Evolutionary conservation across 1,284 basidiomycete genomes (phyloP).

Genomic region (Rhizoctonia solani): DNA sequence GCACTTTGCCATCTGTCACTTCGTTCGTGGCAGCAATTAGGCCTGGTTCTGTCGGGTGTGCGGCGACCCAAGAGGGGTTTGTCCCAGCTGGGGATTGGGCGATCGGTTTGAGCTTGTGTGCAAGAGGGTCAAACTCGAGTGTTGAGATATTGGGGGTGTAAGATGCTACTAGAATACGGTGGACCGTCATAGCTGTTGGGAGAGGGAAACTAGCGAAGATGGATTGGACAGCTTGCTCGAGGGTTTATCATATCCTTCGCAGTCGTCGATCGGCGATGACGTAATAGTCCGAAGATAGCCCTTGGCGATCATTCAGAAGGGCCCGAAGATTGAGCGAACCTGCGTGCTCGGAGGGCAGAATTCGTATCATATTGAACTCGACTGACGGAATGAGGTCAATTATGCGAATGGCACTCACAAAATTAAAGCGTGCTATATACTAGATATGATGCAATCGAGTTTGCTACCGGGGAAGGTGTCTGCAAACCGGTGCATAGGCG

Average conservation of each 20-base stretch:
- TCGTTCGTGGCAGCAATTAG: conserved; percentile 61
- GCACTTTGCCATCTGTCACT: conserved; percentile 60
- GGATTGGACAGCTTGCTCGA: background rate
- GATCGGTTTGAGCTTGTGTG: conserved; percentile 50
- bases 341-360: too few species aligned
- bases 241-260: background rate
- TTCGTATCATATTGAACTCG: too few species aligned
- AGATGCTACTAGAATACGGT: conserved; percentile 64
- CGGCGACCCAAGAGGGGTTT: conserved; percentile 71
- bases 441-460: too few species aligned
- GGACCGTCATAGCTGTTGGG: conserved; percentile 42
- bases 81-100: conserved; percentile 58
- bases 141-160: conserved; percentile 65
- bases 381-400: too few species aligned
- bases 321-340: too few species aligned
- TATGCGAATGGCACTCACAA: too few species aligned
- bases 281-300: background rate
- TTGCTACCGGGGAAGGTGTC: too few species aligned
- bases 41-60: conserved; percentile 57
- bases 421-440: too few species aligned
- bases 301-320: too few species aligned
- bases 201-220: background rate
- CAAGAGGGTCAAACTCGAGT: conserved; percentile 47
- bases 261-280: background rate
- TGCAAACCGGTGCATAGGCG: too few species aligned